These are phyloP conservation scores for Balamuthia mandrillaris DNA, from an alignment of 208 protist species.

Conservation along the genomic window DNA sequence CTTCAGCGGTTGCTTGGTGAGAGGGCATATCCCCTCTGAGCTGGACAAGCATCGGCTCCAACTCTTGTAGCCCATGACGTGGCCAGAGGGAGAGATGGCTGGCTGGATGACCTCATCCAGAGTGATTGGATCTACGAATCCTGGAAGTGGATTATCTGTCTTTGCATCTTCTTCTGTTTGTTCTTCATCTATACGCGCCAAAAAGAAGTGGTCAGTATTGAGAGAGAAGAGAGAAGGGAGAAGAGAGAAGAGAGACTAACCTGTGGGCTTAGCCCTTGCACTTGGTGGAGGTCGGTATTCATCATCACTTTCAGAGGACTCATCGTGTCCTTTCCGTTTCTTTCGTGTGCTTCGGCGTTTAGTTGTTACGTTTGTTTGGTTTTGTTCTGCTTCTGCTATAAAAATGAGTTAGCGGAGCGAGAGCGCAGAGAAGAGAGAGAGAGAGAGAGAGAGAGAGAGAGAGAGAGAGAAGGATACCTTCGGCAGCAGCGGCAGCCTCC, in stretches of 20 bases:
- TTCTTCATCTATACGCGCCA: constrained; percentile 13
- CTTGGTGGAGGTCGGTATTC: constrained; percentile 41
- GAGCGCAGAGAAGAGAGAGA: neutral
- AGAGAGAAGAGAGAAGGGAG: neutral
- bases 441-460: neutral
- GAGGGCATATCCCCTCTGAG: constrained; percentile 43
- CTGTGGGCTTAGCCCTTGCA: neutral
- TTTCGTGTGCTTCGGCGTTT: neutral
- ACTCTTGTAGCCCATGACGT: constrained; percentile 56
- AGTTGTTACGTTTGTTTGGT: neutral
- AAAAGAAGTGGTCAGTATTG: neutral
- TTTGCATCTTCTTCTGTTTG: constrained; percentile 34
- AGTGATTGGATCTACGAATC: constrained; percentile 62
- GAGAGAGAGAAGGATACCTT: neutral
- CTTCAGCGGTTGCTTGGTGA: constrained; percentile 59
- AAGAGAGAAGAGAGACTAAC: neutral
- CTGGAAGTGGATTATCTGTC: constrained; percentile 59
- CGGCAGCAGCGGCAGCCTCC: neutral
- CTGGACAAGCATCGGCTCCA: constrained; percentile 26
- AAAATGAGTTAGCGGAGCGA: neutral
- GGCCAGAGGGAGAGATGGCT: constrained; percentile 63
- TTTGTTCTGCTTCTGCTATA: neutral
- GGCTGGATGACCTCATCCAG: constrained; percentile 59
- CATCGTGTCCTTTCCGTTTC: neutral
- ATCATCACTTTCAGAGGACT: constrained; percentile 17